phyloP scores from a whole-genome alignment of 768 basidiomycete species.

The Steccherinum ochraceum region DNA sequence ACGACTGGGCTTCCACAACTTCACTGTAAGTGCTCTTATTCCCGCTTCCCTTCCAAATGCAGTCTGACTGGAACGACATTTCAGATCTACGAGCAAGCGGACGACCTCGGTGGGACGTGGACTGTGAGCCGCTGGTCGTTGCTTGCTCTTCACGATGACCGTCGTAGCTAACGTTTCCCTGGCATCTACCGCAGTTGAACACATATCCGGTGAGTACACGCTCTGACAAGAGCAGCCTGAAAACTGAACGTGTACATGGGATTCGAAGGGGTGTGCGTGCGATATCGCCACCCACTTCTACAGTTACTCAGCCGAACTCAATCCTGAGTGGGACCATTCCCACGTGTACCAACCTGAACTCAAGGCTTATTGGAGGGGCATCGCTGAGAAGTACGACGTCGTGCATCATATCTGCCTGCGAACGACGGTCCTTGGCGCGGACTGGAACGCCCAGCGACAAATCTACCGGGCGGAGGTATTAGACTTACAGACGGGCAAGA shows the following conservation, averaged over 20 bases:
- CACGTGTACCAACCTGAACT: constrained; percentile 23
- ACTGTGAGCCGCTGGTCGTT: constrained; percentile 11
- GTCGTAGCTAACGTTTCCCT: no score
- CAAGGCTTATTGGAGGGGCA: constrained; percentile 18
- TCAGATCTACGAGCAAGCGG: constrained; percentile 28
- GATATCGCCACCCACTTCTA: constrained; percentile 23
- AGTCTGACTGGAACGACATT: neutral
- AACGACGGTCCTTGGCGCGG: constrained; percentile 22
- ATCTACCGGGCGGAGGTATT: constrained; percentile 22
- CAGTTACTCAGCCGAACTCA: constrained; percentile 21
- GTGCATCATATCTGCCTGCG: constrained; percentile 16
- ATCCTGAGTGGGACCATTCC: constrained; percentile 20
- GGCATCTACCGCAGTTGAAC: constrained; percentile 21
- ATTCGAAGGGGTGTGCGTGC: constrained; percentile 22
- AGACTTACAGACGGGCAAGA: constrained; percentile 11
- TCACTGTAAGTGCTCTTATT: constrained; percentile 21
- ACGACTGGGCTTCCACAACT: constrained; percentile 23
- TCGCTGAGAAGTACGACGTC: constrained; percentile 18
- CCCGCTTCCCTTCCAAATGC: neutral
- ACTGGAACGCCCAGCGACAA: constrained; percentile 21
- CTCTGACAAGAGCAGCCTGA: no score
- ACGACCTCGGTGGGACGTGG: constrained; percentile 24
- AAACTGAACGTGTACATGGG: no score
- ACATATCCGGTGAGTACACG: constrained; percentile 18
- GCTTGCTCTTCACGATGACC: no score